A percentile compares a stretch with the other conserved stretches of the same genome.
Evolutionary conservation across 2,329 filamentous ascomycete species (phyloP).

Genomic region (Claviceps paspali): DNA sequence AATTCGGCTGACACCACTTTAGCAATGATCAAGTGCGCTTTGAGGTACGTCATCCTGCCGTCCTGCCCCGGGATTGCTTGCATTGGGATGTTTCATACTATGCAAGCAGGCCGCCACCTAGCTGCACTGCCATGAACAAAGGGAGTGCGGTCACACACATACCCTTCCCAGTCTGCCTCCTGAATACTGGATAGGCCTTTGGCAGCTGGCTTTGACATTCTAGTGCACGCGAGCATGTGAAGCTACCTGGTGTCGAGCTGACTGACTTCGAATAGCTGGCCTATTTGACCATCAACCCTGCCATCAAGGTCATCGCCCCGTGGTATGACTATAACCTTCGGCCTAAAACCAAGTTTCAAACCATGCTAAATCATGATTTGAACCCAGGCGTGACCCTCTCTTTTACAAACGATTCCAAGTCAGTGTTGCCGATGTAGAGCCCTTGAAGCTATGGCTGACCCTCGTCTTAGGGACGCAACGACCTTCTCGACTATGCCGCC

Average conservation of each 20-base stretch:
- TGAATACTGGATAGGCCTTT: too few species aligned
- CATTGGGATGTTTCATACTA: background rate
- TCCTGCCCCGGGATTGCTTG: background rate
- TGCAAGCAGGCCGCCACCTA: background rate
- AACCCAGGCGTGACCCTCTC: background rate
- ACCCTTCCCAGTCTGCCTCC: background rate
- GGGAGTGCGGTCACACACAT: too few species aligned
- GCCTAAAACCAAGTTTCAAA: background rate
- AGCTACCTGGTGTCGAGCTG: background rate
- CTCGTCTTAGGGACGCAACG: background rate
- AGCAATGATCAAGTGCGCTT: constrained; percentile 3
- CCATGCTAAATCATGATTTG: background rate
- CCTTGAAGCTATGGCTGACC: background rate
- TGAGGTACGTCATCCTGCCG: background rate
- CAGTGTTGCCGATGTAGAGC: background rate
- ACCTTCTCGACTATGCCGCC: constrained; percentile 3
- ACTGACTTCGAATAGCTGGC: constrained; percentile 1
- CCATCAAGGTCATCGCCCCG: constrained; percentile 2
- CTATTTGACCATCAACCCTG: constrained; percentile 1
- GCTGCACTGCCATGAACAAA: too few species aligned
- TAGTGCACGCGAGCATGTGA: background rate
- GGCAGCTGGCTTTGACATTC: background rate
- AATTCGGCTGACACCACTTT: background rate
- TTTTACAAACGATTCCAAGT: constrained; percentile 1
- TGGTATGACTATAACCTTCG: background rate